Evolutionary conservation across 2,329 filamentous ascomycete species (phyloP), one percentile per base, ranked within the genome.

Genomic region (Aspergillus chevalieri): DNA sequence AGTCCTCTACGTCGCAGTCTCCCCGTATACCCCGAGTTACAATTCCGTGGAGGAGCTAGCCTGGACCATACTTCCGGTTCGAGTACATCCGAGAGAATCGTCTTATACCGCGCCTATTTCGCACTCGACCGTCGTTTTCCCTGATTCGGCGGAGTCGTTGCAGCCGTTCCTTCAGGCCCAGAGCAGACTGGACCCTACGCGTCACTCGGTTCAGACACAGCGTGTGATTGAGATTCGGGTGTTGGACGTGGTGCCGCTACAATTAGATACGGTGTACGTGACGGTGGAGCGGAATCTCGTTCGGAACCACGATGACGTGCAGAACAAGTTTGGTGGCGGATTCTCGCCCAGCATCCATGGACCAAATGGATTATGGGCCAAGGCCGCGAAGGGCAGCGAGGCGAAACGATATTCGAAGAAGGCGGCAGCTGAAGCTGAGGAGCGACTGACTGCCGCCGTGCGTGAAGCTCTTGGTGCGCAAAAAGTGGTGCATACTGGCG

Each of bases 41-140:
- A 62, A 54, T 47, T 64, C 72, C 53, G 67, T 74, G 39, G 76
- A 86, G 63, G 81, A 83, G 50, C 80, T 83, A 15, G 78, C 80
- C 43, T 98, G 93, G 93, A 89, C 89, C 6, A 81, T 97, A 45
- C 80, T 97, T 30, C 88, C 92, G 1, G 81, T 95, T 51, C 77
- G 78, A 19, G 75, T 77, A 47, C 73, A 70, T 48, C 67, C 58
- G n/a, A 62, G 59, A 53, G 71, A 68, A 58, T 66, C 64, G 53
- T 71, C 70, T 15, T 70, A 75, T 55, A 83, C 83, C 39, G 76
- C 81, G 41, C 78, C 80, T 8, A 77, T 90, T 41, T 80, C 87
- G 15, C 81, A 86, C 55, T 89, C 87, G 4, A 94, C 88, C 1
- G 78, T 96, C 36, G 84, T 91, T 78, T 44, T 94, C 82, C 47